Base-by-base conservation (phyloP, 345 rosid species). In the Balakata baccata region DNA sequence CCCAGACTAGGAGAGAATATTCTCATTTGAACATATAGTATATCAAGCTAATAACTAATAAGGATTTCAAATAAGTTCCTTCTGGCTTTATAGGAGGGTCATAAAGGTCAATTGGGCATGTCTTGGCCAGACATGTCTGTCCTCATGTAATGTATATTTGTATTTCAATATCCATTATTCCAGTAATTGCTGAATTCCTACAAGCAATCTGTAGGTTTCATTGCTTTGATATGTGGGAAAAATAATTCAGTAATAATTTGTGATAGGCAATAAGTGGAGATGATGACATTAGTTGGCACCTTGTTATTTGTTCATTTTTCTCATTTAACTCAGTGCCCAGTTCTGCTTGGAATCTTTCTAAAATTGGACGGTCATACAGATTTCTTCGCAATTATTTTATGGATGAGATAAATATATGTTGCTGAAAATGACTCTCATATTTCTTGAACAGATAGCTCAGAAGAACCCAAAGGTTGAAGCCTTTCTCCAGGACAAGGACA, bases 401-500 rank as follows among this genome's bases (percentile, higher is more conserved):
- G 11, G 12, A 38, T 63, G 13, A 6, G 11, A 23, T 14, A 25
- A 0, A 16, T 7, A 66, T 25, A 29, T 67, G 2, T 7, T 25
- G 43, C 41, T 54, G 6, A 20, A 23, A 57, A 10, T 57, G 47
- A 57, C 47, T 60, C 29, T 39, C 5, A 38, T 25, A 29, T 79
- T 43, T 14, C 12, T 69, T 70, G 29, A 43, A 61, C 88, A 95
- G 99, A 56, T 95, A 82, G 85, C 83, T 16, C 79, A 68, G 75
- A 71, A 70, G 81, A 80, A 87, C 74, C 82, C 87, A 11, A 38
- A 79, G 3, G 76, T 83, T 17, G 79, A 80, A 81, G 85, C 79
- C 66, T 89, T 89, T 75, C 84, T 91, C 61, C 72, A 83, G 81
- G 84, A 86, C 77, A 88, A 89, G 67, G 73, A 81, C 73, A 70